These are phyloP conservation scores for Quercus aquifolioides DNA, from an alignment of 306 rosid species.

Conservation along the genomic window DNA sequence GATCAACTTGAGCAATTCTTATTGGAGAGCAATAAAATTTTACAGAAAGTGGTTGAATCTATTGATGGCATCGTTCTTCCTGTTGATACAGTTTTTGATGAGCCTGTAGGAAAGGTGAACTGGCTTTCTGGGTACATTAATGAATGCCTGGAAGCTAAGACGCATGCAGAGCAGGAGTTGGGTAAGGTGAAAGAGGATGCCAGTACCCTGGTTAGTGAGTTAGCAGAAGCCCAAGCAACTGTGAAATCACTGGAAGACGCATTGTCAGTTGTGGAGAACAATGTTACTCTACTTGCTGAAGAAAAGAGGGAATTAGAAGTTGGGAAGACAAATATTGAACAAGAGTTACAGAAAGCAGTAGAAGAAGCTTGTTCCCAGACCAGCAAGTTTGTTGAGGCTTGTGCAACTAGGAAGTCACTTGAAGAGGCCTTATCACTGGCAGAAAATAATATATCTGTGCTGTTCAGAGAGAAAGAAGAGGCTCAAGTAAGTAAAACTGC, in stretches of 20 bases:
- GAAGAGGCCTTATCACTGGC: conserved; percentile 70
- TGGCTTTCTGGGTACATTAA: conserved; percentile 62
- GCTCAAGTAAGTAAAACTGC: conserved; percentile 51
- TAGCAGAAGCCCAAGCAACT: conserved; percentile 57
- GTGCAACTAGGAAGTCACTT: conserved; percentile 42
- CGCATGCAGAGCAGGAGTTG: conserved; percentile 58
- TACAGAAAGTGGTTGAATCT: conserved; percentile 65
- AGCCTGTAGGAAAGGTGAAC: conserved; percentile 74
- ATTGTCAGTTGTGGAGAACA: conserved; percentile 54
- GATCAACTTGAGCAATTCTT: conserved; percentile 69
- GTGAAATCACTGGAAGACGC: conserved; percentile 54
- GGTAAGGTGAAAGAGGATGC: conserved; percentile 47
- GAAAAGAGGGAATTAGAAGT: conserved; percentile 64
- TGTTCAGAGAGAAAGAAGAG: conserved; percentile 65
- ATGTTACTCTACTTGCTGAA: conserved; percentile 57
- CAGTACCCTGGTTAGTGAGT: conserved; percentile 39
- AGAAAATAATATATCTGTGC: conserved; percentile 49
- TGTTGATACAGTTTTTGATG: conserved; percentile 57
- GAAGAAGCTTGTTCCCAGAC: conserved; percentile 43
- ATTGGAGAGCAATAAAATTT: conserved; percentile 64
- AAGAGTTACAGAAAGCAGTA: conserved; percentile 58
- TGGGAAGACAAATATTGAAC: conserved; percentile 41
- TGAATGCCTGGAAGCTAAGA: conserved; percentile 62
- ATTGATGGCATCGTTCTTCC: conserved; percentile 70
- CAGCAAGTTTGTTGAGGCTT: conserved; percentile 41